Base-by-base conservation (phyloP, 208 protist genomes). In the Acanthamoeba divionensis region DNA sequence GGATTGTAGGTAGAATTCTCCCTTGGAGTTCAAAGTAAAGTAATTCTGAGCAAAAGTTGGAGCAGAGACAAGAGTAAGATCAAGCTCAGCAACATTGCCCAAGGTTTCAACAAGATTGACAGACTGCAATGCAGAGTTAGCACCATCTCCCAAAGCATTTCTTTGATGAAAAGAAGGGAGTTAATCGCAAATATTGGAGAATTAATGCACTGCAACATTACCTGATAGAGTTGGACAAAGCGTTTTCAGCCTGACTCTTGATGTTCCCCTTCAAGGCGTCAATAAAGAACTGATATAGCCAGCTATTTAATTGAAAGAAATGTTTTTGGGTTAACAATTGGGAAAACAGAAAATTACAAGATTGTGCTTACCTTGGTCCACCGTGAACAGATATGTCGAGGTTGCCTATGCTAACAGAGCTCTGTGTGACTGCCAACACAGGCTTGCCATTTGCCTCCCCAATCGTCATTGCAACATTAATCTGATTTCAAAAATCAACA, bases 201-300 rank as follows among this genome's bases (percentile, higher is more conserved):
- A n/a, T n/a, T n/a, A n/a, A n/a, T n/a, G n/a, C n/a, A n/a, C n/a
- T n/a, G n/a, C n/a, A n/a, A n/a, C n/a, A n/a, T n/a, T n/a, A n/a
- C n/a, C n/a, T n/a, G n/a, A n/a, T n/a, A n/a, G n/a, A n/a, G n/a
- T n/a, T n/a, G 5, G 66, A 36, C 8, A 77, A 15, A 6, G 36
- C 66, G 10, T 77, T 47, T n/a, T 77, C 66, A 31, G 66, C 66
- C 6, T 36, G 10, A 18, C 52, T 48, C 66, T 77, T 77, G 66
- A 77, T 77, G 12, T 54, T 45, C 0, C 26, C 15, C 7, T 77
- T 36, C 66, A 77, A 6, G 15, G 52, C 36, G 8, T 77, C 26
- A 29, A 77, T 15, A 45, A 77, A 77, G 29, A 77, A 77, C 41
- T 77, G 47, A 29, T 77, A 77, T 7, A 77, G 66, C 66, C 66